Percentiles rank a stretch among this genome's conserved stretches.
Conservation (phyloP, 208 protist species). For the Leishmania guyanensis region DNA sequence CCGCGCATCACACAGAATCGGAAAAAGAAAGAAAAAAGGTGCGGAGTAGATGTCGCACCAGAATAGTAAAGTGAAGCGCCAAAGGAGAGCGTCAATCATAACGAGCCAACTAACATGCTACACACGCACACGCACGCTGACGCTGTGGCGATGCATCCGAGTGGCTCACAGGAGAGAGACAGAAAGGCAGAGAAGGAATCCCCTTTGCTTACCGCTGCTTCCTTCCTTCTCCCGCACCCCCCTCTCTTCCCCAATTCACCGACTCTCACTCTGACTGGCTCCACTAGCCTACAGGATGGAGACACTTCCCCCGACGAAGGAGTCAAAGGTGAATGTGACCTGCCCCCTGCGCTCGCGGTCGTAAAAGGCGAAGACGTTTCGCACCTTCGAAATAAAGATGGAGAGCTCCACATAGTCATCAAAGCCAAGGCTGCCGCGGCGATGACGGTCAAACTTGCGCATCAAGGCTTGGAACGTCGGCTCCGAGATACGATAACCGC, state of each 20-base stretch:
- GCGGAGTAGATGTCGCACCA: not conserved
- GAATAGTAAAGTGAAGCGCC: not conserved
- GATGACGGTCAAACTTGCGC: slow-evolving; percentile 84
- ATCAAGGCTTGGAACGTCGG: slow-evolving; percentile 83
- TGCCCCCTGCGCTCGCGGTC: slow-evolving; percentile 65
- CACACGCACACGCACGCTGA: not conserved
- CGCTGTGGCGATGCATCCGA: no score
- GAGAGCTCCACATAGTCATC: slow-evolving; percentile 92
- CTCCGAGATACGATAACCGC: slow-evolving; percentile 66
- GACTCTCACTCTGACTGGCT: not conserved
- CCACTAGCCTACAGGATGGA: slow-evolving; percentile 45
- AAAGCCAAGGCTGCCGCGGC: slow-evolving; percentile 72
- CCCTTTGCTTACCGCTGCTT: no score
- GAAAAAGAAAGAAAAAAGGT: not conserved
- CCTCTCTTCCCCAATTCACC: not conserved
- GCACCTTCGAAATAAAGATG: slow-evolving; percentile 76
- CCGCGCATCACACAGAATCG: not conserved
- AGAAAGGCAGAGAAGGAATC: not conserved
- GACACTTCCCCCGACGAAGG: slow-evolving; percentile 59
- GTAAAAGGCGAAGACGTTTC: slow-evolving; percentile 77
- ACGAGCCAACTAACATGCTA: not conserved
- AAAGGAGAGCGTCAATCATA: not conserved
- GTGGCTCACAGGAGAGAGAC: not conserved
- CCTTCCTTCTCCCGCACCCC: not conserved
- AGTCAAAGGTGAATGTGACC: slow-evolving; percentile 79